A percentile compares a stretch with the other conserved stretches of the same genome.
phyloP scores from a whole-genome alignment of 495 filamentous ascomycete species.

The Xylaria cubensis region DNA sequence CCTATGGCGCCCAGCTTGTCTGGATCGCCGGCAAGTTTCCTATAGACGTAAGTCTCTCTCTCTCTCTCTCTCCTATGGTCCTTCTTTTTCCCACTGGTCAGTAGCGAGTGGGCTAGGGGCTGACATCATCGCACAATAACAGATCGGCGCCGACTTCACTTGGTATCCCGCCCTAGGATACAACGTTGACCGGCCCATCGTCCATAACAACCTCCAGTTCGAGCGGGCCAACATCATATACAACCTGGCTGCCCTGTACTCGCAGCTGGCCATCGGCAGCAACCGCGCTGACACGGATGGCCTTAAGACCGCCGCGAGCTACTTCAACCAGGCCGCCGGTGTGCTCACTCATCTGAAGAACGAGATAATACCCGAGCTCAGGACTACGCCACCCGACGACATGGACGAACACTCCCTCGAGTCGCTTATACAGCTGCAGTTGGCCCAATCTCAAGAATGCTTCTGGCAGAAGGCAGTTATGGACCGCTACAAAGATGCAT shows the following conservation, averaged over 20 bases:
- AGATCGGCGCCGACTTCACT: slow-evolving; percentile 94
- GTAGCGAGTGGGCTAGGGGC: slow-evolving; percentile 1
- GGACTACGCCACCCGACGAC: slow-evolving; percentile 81
- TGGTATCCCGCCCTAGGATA: slow-evolving; percentile 96
- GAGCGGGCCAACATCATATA: slow-evolving; percentile 93
- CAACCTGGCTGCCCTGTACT: slow-evolving; percentile 92
- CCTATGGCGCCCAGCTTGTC: slow-evolving; percentile 90
- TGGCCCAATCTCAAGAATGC: slow-evolving; percentile 95
- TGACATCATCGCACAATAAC: slow-evolving; percentile 36
- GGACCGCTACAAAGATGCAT: slow-evolving; percentile 88
- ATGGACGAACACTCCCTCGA: slow-evolving; percentile 91
- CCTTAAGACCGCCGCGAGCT: slow-evolving; percentile 87
- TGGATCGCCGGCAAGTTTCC: slow-evolving; percentile 97
- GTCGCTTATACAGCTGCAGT: slow-evolving; percentile 79
- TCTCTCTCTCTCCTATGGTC: not conserved
- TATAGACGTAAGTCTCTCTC: slow-evolving; percentile 74
- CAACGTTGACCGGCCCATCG: slow-evolving; percentile 78
- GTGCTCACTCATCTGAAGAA: slow-evolving; percentile 80
- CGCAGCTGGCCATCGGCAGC: slow-evolving; percentile 81
- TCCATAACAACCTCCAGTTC: slow-evolving; percentile 92
- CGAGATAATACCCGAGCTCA: slow-evolving; percentile 82
- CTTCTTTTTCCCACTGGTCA: not conserved
- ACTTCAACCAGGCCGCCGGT: slow-evolving; percentile 88
- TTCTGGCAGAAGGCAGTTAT: slow-evolving; percentile 98
- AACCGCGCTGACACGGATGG: slow-evolving; percentile 83